Evolutionary conservation across 73 alveolate species (phyloP).

Genomic region (Blepharisma stoltei): DNA sequence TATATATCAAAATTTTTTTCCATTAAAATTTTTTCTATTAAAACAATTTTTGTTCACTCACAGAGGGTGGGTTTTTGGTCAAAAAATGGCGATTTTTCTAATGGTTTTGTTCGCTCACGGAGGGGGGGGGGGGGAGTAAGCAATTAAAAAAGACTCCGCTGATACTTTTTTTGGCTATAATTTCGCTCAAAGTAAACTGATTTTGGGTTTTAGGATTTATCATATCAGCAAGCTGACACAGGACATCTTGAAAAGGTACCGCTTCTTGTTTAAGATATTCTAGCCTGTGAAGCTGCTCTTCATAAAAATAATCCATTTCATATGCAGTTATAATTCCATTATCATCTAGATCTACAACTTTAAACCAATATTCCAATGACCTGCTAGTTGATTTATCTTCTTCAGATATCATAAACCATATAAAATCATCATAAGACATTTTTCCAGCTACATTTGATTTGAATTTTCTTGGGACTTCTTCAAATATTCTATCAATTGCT

Average conservation of each 20-base stretch:
- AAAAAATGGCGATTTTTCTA: too few species aligned
- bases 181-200: constrained; percentile 78
- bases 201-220: constrained; percentile 79
- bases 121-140: too few species aligned
- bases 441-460: constrained; percentile 81
- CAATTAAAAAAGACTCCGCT: constrained; percentile 92
- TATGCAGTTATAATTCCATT: constrained; percentile 91
- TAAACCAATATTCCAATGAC: constrained; percentile 96
- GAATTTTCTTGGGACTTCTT: constrained; percentile 96
- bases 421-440: constrained; percentile 98
- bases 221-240: constrained; percentile 88
- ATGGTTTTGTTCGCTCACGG: too few species aligned
- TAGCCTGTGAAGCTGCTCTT: constrained; percentile 91
- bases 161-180: constrained; percentile 57
- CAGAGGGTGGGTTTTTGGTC: too few species aligned
- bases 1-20: too few species aligned
- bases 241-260: constrained; percentile 84
- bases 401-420: constrained; percentile 96
- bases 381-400: constrained; percentile 96
- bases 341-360: constrained; percentile 93
- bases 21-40: too few species aligned
- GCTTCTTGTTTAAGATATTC: constrained; percentile 93
- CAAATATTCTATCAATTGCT: constrained; percentile 98
- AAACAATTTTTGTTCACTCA: too few species aligned
- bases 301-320: constrained; percentile 93